These are phyloP conservation scores for Schoenoplectus tabernaemontani DNA, from an alignment of 202 grass and related monocot genomes.

Conservation along the genomic window DNA sequence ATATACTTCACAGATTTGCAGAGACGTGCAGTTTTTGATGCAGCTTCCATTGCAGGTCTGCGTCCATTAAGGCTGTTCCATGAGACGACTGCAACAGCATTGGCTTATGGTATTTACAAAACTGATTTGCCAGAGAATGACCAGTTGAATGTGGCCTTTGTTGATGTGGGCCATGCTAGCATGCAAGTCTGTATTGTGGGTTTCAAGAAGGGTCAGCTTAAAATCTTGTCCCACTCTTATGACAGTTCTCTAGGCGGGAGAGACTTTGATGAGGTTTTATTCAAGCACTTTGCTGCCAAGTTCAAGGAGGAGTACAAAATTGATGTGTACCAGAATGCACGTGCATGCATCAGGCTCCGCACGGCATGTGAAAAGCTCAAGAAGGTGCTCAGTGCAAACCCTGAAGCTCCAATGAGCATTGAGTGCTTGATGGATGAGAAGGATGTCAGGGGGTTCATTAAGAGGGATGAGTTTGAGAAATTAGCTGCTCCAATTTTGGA, in stretches of 20 bases:
- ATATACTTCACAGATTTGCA: slow-evolving; percentile 84
- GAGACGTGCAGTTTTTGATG: slow-evolving; percentile 71
- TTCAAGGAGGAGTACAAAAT: slow-evolving; percentile 96
- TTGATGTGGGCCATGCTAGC: slow-evolving; percentile 91
- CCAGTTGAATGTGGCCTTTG: slow-evolving; percentile 85
- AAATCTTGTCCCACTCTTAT: slow-evolving; percentile 73
- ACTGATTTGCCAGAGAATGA: slow-evolving; percentile 83
- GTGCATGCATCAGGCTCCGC: slow-evolving; percentile 71
- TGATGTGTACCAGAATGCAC: slow-evolving; percentile 96
- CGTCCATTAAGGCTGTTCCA: slow-evolving; percentile 67
- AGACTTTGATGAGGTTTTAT: slow-evolving; percentile 91
- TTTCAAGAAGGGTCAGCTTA: slow-evolving; percentile 90
- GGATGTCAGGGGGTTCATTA: slow-evolving; percentile 85
- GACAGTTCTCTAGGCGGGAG: slow-evolving; percentile 83
- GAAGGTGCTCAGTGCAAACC: slow-evolving; percentile 88
- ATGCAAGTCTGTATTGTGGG: slow-evolving; percentile 90
- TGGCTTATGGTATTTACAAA: slow-evolving; percentile 97
- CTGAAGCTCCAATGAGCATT: slow-evolving; percentile 73
- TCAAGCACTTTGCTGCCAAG: slow-evolving; percentile 75
- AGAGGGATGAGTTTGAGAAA: slow-evolving; percentile 80
- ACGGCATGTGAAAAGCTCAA: slow-evolving; percentile 86
- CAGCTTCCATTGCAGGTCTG: slow-evolving; percentile 72
- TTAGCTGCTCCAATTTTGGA: slow-evolving; percentile 59
- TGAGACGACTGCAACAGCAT: slow-evolving; percentile 77
- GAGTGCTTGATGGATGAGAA: slow-evolving; percentile 99